phyloP scores from a whole-genome alignment of 306 rosid species.

The Ormosia emarginata region DNA sequence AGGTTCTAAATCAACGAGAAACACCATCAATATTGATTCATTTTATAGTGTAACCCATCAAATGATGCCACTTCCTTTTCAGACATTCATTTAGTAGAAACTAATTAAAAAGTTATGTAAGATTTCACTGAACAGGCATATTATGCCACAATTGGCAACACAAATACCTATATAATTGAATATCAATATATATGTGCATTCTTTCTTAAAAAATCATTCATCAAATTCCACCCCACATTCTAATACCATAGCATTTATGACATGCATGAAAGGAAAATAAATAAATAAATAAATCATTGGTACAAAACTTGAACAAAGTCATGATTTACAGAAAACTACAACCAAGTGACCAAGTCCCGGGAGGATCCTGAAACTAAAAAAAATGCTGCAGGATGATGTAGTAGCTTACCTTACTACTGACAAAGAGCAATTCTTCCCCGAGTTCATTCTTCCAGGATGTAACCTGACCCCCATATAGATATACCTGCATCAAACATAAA shows the following conservation, averaged over 20 bases:
- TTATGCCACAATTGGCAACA: neutral
- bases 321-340: neutral
- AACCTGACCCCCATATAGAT: constrained; percentile 72
- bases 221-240: neutral
- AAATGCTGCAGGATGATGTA: neutral
- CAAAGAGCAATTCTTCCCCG: constrained; percentile 71
- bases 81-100: neutral
- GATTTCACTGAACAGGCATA: neutral
- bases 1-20: neutral
- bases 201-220: neutral
- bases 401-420: constrained; percentile 60
- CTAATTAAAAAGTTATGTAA: neutral
- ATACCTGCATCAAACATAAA: constrained; percentile 42
- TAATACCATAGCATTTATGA: neutral
- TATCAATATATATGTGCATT: too few relatives aligned
- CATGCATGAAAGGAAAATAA: neutral
- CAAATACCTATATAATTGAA: neutral
- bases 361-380: neutral
- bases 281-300: neutral
- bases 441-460: constrained; percentile 74
- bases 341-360: neutral
- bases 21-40: neutral
- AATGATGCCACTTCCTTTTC: neutral
- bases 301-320: neutral
- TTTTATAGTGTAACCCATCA: neutral